Conservation (phyloP, 495 filamentous ascomycete genomes). For the Podospora bellae-mahoneyi region DNA sequence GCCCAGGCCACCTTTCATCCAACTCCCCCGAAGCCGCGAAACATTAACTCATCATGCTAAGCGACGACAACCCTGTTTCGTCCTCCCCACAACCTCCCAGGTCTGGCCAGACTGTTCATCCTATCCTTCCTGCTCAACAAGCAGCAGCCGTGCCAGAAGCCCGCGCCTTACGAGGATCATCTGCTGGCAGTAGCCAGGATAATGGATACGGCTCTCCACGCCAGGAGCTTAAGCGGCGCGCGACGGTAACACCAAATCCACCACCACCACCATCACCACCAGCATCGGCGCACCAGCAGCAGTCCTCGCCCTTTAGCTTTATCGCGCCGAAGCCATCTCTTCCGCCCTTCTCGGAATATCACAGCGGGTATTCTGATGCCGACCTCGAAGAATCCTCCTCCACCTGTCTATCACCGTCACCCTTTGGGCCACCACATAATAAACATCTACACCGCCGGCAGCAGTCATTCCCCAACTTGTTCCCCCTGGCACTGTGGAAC, state of each 20-base stretch:
- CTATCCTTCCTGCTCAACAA: not conserved
- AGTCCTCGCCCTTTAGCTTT: conserved; percentile 16
- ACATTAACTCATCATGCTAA: conserved; percentile 48
- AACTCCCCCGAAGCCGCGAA: conserved; percentile 24
- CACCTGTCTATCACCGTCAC: conserved; percentile 23
- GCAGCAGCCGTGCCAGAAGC: conserved; percentile 8
- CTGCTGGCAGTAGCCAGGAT: conserved; percentile 17
- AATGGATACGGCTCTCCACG: conserved; percentile 25
- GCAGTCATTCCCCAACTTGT: conserved; percentile 40
- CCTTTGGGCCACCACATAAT: conserved; percentile 18
- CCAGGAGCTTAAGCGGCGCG: conserved; percentile 26
- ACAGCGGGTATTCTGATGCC: conserved; percentile 36
- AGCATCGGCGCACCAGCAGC: not conserved
- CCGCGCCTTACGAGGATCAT: conserved; percentile 23
- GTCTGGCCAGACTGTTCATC: conserved; percentile 2
- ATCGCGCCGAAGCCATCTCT: conserved; percentile 21
- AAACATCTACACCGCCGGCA: conserved; percentile 38
- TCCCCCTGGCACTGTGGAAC: conserved; percentile 31
- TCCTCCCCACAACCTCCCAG: conserved; percentile 23
- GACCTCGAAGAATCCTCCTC: conserved; percentile 19
- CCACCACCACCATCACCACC: not conserved
- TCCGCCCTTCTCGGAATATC: conserved; percentile 34
- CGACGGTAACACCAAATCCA: conserved; percentile 17
- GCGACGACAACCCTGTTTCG: conserved; percentile 28
- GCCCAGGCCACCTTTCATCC: not conserved